Evolutionary conservation across 2,329 filamentous ascomycete genomes (phyloP).

Genomic region (Colletotrichum filicis): DNA sequence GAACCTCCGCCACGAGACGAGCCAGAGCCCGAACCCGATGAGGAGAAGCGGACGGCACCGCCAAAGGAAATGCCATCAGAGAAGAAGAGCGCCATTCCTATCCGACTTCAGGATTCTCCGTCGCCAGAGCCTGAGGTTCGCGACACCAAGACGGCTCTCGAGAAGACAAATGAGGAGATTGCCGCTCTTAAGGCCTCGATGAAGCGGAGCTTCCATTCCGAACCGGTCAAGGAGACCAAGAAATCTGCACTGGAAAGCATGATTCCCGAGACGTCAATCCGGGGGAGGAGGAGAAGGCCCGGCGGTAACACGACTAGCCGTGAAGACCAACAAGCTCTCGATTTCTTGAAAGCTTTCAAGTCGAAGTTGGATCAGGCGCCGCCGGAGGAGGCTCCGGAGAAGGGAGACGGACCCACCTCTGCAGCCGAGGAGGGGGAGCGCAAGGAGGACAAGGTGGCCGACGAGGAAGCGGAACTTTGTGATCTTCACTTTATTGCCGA

Average conservation of each 20-base stretch:
- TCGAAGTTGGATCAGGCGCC: constrained; percentile 73
- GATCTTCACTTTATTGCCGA: constrained; percentile 96
- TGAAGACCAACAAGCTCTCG: constrained; percentile 73
- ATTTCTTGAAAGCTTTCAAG: constrained; percentile 83
- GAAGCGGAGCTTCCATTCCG: constrained; percentile 70
- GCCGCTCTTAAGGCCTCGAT: constrained; percentile 84
- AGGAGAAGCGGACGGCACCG: constrained; percentile 38
- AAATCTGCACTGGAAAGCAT: constrained; percentile 78
- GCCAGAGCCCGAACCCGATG: neutral
- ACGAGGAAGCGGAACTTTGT: constrained; percentile 81
- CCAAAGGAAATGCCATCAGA: constrained; percentile 37
- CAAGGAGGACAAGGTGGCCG: constrained; percentile 49
- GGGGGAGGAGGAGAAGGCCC: constrained; percentile 76
- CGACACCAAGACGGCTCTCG: constrained; percentile 63
- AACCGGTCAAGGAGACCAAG: constrained; percentile 65
- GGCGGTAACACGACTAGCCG: constrained; percentile 63
- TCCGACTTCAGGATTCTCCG: constrained; percentile 36
- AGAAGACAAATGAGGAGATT: constrained; percentile 82
- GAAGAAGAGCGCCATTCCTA: constrained; percentile 8
- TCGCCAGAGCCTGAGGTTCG: constrained; percentile 49
- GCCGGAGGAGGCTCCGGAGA: constrained; percentile 54
- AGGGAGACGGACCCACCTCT: constrained; percentile 40
- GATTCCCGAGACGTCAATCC: constrained; percentile 77
- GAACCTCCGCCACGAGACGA: neutral
- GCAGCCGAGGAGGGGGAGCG: constrained; percentile 41